These are phyloP conservation scores for Cercospora nicotianae DNA, from an alignment of 2,329 filamentous ascomycete genomes.

Conservation along the genomic window DNA sequence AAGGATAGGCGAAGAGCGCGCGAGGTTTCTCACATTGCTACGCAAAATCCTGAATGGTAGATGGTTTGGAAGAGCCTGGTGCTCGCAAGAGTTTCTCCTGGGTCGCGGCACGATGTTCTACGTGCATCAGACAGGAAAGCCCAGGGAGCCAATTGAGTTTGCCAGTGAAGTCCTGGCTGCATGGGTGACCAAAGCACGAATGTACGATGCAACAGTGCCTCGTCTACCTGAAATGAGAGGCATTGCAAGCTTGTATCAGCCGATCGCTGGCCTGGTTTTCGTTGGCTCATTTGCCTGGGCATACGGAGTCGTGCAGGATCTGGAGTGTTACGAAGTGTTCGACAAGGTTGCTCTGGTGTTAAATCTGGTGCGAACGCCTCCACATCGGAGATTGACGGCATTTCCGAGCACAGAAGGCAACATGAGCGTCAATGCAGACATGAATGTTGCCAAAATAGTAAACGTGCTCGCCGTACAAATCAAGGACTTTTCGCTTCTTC, in stretches of 20 bases:
- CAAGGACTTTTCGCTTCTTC: background rate
- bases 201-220: background rate
- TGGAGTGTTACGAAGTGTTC: background rate
- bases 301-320: background rate
- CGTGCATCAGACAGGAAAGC: background rate
- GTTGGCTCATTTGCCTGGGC: background rate
- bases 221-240: background rate
- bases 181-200: background rate
- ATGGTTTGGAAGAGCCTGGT: background rate
- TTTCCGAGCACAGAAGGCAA: background rate
- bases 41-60: background rate
- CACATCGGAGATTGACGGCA: background rate
- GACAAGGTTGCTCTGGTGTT: background rate
- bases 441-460: background rate
- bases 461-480: background rate
- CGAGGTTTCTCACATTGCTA: background rate
- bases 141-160: background rate
- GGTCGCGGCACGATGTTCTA: background rate
- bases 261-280: background rate
- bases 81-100: background rate
- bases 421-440: background rate
- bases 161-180: background rate
- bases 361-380: background rate
- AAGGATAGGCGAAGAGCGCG: background rate
- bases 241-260: background rate